Evolutionary conservation across 805 yeast species (phyloP).

Genomic region (Candida chauliodis): DNA sequence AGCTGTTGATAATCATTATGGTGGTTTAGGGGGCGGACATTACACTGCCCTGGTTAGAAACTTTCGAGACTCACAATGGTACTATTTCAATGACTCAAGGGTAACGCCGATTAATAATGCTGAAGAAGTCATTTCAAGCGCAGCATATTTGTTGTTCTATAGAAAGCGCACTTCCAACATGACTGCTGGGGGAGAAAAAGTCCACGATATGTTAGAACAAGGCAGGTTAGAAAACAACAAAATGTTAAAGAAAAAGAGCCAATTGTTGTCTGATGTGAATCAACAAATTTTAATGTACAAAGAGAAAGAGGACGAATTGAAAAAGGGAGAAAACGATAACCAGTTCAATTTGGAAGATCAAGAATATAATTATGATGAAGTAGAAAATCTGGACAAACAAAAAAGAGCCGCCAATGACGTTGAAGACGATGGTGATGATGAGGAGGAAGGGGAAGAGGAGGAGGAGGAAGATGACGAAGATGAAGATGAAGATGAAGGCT

Average conservation of each 20-base stretch:
- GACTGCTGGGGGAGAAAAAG: slow-evolving; percentile 46
- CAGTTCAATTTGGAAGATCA: not conserved
- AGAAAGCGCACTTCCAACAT: slow-evolving; percentile 46
- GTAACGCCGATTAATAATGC: slow-evolving; percentile 60
- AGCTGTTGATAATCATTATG: slow-evolving; percentile 94
- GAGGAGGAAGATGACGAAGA: slow-evolving; percentile 1
- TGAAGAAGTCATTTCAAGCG: slow-evolving; percentile 58
- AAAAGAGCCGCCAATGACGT: slow-evolving; percentile 1
- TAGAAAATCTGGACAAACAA: slow-evolving; percentile 2
- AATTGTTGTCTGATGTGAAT: slow-evolving; percentile 12
- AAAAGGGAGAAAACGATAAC: slow-evolving; percentile 3
- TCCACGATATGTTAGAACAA: slow-evolving; percentile 37
- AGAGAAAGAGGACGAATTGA: slow-evolving; percentile 9
- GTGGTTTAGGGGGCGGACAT: slow-evolving; percentile 97
- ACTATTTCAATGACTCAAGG: slow-evolving; percentile 82
- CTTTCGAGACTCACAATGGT: slow-evolving; percentile 75
- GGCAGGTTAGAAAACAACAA: slow-evolving; percentile 31
- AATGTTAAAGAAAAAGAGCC: slow-evolving; percentile 12
- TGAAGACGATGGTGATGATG: slow-evolving; percentile 2
- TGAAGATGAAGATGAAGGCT: slow-evolving; percentile 8
- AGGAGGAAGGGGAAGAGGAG: slow-evolving; percentile 8
- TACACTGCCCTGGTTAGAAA: slow-evolving; percentile 89
- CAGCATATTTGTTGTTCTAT: slow-evolving; percentile 87
- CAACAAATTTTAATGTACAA: slow-evolving; percentile 14
- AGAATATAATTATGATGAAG: slow-evolving; percentile 5